These are phyloP conservation scores for Nitzschia sp. DNA, from an alignment of 108 stramenopile species.

Conservation along the genomic window DNA sequence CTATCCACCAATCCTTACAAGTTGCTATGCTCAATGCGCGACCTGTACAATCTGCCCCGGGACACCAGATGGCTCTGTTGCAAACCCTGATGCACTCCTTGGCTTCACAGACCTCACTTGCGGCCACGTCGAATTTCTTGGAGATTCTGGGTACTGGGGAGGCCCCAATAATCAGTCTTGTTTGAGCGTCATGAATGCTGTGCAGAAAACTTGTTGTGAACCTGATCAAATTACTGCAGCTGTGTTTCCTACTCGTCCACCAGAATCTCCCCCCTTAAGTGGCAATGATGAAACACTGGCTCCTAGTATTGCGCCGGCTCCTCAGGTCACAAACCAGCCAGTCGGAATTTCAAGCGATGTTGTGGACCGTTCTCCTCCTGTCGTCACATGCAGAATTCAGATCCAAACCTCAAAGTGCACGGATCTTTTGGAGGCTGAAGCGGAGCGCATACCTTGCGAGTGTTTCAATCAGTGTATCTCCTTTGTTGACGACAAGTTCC, in stretches of 20 bases:
- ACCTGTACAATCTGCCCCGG: conserved; percentile 9
- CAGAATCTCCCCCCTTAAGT: not conserved
- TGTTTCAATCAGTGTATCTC: conserved; percentile 9
- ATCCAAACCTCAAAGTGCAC: conserved; percentile 11
- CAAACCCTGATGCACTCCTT: not conserved
- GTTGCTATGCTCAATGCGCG: not conserved
- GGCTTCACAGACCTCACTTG: conserved; percentile 3
- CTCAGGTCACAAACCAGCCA: not conserved
- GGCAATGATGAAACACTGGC: not conserved
- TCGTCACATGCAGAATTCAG: not conserved
- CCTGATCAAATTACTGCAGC: not conserved
- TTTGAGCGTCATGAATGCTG: not conserved
- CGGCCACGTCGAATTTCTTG: not conserved
- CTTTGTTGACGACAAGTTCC: conserved; percentile 5
- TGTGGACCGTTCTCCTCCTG: not conserved
- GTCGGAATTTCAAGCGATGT: not conserved
- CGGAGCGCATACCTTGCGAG: conserved; percentile 4
- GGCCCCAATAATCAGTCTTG: not conserved
- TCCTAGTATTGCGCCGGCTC: not conserved
- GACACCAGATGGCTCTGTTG: not conserved
- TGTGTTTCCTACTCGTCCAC: not conserved
- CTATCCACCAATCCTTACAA: conserved; percentile 3
- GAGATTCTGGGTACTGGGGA: not conserved
- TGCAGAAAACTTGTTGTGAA: not conserved
- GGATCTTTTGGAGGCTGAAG: not conserved